Conservation (phyloP, 2,329 filamentous ascomycete genomes). For the Epichloe hybrida region DNA sequence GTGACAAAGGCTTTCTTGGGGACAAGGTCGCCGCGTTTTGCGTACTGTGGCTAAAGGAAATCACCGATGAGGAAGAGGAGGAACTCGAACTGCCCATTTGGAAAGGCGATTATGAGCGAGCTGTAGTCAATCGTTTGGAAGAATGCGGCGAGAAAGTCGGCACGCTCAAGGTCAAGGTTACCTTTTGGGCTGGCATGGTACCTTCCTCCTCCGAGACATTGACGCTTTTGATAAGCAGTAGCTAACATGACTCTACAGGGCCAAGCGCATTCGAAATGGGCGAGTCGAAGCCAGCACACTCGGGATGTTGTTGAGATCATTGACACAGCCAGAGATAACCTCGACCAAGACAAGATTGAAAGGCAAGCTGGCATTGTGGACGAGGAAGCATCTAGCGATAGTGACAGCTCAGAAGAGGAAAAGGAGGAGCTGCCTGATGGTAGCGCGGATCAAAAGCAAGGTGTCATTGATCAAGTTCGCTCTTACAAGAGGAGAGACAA, state of each 20-base stretch:
- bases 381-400: constrained; percentile 17
- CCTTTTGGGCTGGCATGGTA: constrained; percentile 24
- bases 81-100: constrained; percentile 48
- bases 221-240: background rate
- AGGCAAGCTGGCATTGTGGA: constrained; percentile 22
- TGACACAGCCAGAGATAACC: constrained; percentile 24
- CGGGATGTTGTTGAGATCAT: constrained; percentile 34
- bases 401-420: constrained; percentile 21
- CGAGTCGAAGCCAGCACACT: constrained; percentile 19
- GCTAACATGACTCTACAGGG: constrained; percentile 13
- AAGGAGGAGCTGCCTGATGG: constrained; percentile 26
- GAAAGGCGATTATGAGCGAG: constrained; percentile 41
- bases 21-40: constrained; percentile 48
- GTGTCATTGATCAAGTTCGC: constrained; percentile 34
- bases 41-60: constrained; percentile 56
- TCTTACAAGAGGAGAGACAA: constrained; percentile 48
- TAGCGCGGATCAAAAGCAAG: constrained; percentile 27
- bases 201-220: background rate
- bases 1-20: constrained; percentile 24
- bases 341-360: constrained; percentile 18
- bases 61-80: constrained; percentile 51
- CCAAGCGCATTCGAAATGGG: constrained; percentile 22
- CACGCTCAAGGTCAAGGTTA: constrained; percentile 26
- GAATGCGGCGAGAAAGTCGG: constrained; percentile 35
- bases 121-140: constrained; percentile 29